Conservation (phyloP, 345 rosid genomes). For the Dipteronia sinensis region DNA sequence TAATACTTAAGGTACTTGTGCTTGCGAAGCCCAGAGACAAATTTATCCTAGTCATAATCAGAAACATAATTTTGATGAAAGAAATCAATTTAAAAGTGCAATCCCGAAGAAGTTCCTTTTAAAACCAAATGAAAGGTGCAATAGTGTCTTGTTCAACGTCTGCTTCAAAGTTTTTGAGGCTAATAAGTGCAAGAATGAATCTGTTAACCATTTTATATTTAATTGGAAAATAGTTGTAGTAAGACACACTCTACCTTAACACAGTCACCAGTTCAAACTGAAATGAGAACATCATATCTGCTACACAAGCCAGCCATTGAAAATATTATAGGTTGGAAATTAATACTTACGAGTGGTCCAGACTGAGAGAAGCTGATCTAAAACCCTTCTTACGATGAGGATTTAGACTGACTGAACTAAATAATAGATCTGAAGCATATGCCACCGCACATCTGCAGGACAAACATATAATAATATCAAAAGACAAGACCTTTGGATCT, state of each 20-base stretch:
- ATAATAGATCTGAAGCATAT: slow-evolving; percentile 83
- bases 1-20: neutral
- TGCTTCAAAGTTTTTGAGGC: neutral
- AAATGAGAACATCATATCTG: neutral
- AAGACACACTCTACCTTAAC: neutral
- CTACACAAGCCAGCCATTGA: neutral
- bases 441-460: slow-evolving; percentile 89
- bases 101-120: neutral
- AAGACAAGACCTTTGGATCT: slow-evolving; percentile 1
- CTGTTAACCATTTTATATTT: neutral
- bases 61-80: neutral
- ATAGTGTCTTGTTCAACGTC: neutral
- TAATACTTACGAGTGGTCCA: slow-evolving; percentile 87
- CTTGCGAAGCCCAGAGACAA: neutral
- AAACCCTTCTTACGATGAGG: slow-evolving; percentile 79
- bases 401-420: slow-evolving; percentile 73
- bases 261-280: neutral
- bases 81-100: neutral
- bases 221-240: neutral
- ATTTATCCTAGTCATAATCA: neutral
- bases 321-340: neutral
- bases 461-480: slow-evolving; percentile 8
- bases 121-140: neutral
- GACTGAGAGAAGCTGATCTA: slow-evolving; percentile 65
- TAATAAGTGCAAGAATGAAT: neutral